Percentiles rank a stretch among this genome's conserved stretches.
These are phyloP conservation scores for Apodospora peruviana DNA, from an alignment of 495 filamentous ascomycete species.

Conservation along the genomic window DNA sequence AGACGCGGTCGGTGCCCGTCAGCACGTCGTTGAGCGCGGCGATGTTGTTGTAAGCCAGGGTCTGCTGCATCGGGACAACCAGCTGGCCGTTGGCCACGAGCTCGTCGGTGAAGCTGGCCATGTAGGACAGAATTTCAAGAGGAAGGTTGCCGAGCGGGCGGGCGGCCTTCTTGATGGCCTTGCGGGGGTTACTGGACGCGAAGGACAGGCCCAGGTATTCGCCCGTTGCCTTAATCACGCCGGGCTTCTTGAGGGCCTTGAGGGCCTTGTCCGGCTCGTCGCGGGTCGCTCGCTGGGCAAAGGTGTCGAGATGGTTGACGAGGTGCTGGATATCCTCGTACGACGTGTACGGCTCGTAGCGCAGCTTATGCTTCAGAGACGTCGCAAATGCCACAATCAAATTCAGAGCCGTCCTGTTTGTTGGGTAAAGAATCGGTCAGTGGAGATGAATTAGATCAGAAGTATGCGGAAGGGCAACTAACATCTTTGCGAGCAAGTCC, in stretches of 20 bases:
- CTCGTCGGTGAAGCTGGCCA: constrained; percentile 61
- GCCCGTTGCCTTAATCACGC: constrained; percentile 59
- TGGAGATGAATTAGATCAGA: constrained; percentile 8
- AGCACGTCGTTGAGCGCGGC: constrained; percentile 65
- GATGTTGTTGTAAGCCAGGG: constrained; percentile 46
- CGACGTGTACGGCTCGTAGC: constrained; percentile 77
- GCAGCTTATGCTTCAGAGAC: constrained; percentile 78
- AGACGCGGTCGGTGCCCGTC: constrained; percentile 70
- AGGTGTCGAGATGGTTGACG: constrained; percentile 59
- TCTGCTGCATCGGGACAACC: constrained; percentile 42
- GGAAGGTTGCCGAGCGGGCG: constrained; percentile 68
- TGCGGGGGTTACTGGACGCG: constrained; percentile 66
- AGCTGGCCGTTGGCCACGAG: constrained; percentile 51
- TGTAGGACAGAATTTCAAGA: constrained; percentile 68
- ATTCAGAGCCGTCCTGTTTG: constrained; percentile 63
- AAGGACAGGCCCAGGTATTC: constrained; percentile 68
- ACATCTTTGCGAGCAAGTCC: constrained; percentile 68
- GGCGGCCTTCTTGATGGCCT: constrained; percentile 60
- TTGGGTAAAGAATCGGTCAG: too few species aligned
- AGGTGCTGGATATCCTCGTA: constrained; percentile 61
- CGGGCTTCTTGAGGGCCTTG: constrained; percentile 23
- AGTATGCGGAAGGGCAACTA: constrained; percentile 10
- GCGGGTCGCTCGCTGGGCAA: constrained; percentile 61
- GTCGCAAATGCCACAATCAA: constrained; percentile 73
- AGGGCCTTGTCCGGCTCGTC: constrained; percentile 39